These are phyloP conservation scores for Arachis hypogaea DNA, from an alignment of 306 rosid genomes.

Conservation along the genomic window DNA sequence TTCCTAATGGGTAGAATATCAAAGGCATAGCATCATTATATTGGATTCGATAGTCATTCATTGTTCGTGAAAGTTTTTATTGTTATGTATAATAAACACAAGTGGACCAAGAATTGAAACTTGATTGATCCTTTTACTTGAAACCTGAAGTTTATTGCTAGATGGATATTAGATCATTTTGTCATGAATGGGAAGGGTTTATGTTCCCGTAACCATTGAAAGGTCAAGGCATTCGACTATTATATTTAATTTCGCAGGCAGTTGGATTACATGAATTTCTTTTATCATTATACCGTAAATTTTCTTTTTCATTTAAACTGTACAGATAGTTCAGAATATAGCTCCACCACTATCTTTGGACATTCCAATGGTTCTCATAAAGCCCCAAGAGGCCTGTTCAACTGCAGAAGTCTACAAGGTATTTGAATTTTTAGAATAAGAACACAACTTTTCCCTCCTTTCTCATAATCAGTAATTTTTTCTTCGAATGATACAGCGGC, in stretches of 20 bases:
- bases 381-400: slow-evolving; percentile 88
- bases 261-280: slow-evolving; percentile 21
- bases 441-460: slow-evolving; percentile 8
- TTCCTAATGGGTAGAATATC: background rate
- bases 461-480: slow-evolving; percentile 24
- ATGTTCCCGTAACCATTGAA: slow-evolving; percentile 17
- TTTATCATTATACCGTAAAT: slow-evolving; percentile 31
- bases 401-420: slow-evolving; percentile 98
- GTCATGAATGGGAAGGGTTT: slow-evolving; percentile 3
- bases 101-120: background rate
- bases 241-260: slow-evolving; percentile 21
- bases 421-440: slow-evolving; percentile 33
- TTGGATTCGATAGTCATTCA: slow-evolving; percentile 3
- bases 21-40: slow-evolving; percentile 1
- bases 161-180: slow-evolving; percentile 18
- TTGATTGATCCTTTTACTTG: slow-evolving; percentile 3
- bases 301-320: slow-evolving; percentile 27
- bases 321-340: slow-evolving; percentile 79
- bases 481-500: slow-evolving; percentile 53
- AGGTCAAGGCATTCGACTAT: slow-evolving; percentile 18
- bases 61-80: background rate
- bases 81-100: slow-evolving; percentile 1
- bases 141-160: slow-evolving; percentile 2
- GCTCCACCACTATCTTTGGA: slow-evolving; percentile 69
- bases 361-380: slow-evolving; percentile 93